phyloP scores from a whole-genome alignment of 2,329 filamentous ascomycete species.

The Dichotomopilus funicola region DNA sequence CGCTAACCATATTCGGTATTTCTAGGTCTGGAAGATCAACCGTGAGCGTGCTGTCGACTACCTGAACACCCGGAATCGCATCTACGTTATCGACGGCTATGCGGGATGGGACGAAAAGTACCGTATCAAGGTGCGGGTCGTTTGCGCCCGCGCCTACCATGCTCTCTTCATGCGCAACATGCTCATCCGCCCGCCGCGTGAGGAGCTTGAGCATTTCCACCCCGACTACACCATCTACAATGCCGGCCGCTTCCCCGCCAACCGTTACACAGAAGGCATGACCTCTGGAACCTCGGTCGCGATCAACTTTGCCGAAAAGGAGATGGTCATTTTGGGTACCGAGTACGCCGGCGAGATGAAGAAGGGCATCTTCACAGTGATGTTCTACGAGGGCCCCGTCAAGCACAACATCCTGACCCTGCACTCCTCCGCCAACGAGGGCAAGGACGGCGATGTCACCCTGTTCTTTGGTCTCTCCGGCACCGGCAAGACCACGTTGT shows the following conservation, averaged over 20 bases:
- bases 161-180: slow-evolving; percentile 99
- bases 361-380: slow-evolving; percentile 96
- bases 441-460: slow-evolving; percentile 87
- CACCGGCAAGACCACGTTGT: slow-evolving; percentile 97
- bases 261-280: slow-evolving; percentile 97
- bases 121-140: slow-evolving; percentile 92
- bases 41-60: slow-evolving; percentile 98
- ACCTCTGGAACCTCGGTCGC: slow-evolving; percentile 95
- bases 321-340: slow-evolving; percentile 99
- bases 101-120: slow-evolving; percentile 99
- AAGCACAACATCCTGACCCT: slow-evolving; percentile 99
- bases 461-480: slow-evolving; percentile 99
- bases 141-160: slow-evolving; percentile 98
- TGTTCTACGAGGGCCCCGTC: slow-evolving; percentile 99
- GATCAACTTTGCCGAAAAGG: slow-evolving; percentile 98
- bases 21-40: slow-evolving; percentile 98
- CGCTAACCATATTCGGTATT: slow-evolving; percentile 26
- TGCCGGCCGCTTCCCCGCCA: slow-evolving; percentile 95
- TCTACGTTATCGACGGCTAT: slow-evolving; percentile 96
- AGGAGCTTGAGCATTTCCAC: slow-evolving; percentile 96
- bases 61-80: slow-evolving; percentile 96
- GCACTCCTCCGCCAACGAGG: slow-evolving; percentile 98
- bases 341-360: slow-evolving; percentile 98
- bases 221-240: slow-evolving; percentile 99
- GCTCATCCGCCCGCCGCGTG: slow-evolving; percentile 87